phyloP scores from a whole-genome alignment of 495 filamentous ascomycete species.

The Podospora pseudoanserina region DNA sequence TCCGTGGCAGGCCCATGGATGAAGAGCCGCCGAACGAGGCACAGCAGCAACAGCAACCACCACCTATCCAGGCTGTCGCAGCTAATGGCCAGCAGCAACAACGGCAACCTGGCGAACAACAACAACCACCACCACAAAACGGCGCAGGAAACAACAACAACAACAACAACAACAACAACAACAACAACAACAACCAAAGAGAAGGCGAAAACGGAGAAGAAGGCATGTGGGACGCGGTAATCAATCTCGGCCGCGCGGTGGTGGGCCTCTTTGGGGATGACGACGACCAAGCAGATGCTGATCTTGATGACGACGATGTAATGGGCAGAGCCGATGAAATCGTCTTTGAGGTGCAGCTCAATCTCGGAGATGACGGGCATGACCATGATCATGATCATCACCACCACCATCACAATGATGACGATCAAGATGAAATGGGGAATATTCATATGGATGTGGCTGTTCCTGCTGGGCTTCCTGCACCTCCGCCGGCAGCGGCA shows the following conservation, averaged over 20 bases:
- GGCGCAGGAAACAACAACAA: background rate
- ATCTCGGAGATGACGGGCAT: conserved; percentile 35
- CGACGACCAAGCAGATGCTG: background rate
- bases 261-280: conserved; percentile 25
- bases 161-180: background rate
- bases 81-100: background rate
- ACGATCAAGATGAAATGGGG: conserved; percentile 29
- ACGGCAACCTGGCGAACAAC: background rate
- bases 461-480: conserved; percentile 12
- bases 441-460: conserved; percentile 23
- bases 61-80: background rate
- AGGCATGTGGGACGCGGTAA: conserved; percentile 13
- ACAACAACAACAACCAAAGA: background rate
- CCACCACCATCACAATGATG: conserved; percentile 38
- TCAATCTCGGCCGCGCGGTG: conserved; percentile 19
- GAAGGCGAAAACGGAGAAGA: conserved; percentile 8
- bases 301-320: conserved; percentile 11
- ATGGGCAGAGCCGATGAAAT: conserved; percentile 39
- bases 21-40: conserved; percentile 16
- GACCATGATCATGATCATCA: conserved; percentile 37
- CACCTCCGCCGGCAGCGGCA: background rate
- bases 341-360: conserved; percentile 42
- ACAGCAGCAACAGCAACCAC: background rate
- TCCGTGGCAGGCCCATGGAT: conserved; percentile 26
- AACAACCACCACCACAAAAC: no score